Conservation (phyloP, 306 rosid genomes). For the Styphnolobium japonicum region DNA sequence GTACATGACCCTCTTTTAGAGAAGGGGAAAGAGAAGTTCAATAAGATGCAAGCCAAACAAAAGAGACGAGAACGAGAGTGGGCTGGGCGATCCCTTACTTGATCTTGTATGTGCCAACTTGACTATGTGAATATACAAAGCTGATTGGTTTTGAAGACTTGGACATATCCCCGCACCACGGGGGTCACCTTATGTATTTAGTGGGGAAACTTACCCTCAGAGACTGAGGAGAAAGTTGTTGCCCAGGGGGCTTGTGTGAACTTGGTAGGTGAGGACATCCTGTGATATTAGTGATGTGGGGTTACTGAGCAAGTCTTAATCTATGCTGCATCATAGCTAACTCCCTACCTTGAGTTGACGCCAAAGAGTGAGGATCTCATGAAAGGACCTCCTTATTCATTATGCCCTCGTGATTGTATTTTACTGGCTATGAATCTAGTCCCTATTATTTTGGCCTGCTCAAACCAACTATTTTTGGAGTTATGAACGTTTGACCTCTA, state of each 20-base stretch:
- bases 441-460: too few relatives aligned
- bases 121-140: conserved; percentile 18
- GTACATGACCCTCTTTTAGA: conserved; percentile 92
- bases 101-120: conserved; percentile 16
- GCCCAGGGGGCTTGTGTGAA: neutral
- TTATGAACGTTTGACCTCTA: neutral
- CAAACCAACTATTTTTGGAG: too few relatives aligned
- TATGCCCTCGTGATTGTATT: neutral
- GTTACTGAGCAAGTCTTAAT: neutral
- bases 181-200: neutral
- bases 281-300: neutral
- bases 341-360: conserved; percentile 2
- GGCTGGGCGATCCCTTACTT: conserved; percentile 57
- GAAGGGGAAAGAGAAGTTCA: conserved; percentile 93
- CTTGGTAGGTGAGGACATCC: neutral
- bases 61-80: conserved; percentile 55
- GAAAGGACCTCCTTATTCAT: neutral
- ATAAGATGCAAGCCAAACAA: conserved; percentile 87
- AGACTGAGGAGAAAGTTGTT: neutral
- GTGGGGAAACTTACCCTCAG: neutral
- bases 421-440: neutral
- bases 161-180: neutral
- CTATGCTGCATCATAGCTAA: neutral
- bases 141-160: neutral
- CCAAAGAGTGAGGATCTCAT: neutral